Base-by-base conservation (phyloP, 2,329 filamentous ascomycete genomes). In the Colletotrichum sansevieriae region DNA sequence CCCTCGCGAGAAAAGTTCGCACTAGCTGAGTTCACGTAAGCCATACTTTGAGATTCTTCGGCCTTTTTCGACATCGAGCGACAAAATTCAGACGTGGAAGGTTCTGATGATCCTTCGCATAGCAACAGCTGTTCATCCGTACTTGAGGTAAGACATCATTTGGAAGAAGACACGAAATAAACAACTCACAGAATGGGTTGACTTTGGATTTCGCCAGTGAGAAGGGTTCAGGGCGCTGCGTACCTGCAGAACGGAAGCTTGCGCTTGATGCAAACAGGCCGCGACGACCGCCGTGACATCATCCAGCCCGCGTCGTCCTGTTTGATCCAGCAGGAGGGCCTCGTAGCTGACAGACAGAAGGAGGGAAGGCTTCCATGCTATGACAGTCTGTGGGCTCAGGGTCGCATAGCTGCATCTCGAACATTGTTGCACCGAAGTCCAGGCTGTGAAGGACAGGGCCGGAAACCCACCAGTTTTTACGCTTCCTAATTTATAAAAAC, bases 331-430 rank as follows among this genome's bases (percentile, higher is more conserved):
- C 22, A 13, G 18, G 41, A 44, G 43, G 12, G 18, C 9, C 15
- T 15, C 29, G n/a, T 18, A 39, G 20, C n/a, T 20, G 35, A 51
- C 29, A 59, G 37, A 13, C 35, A n/a, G 37, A 52, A 47, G 15
- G 20, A 9, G 10, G 52, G 22, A 43, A 52, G 11, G 29, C 49
- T 61, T 35, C 39, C 15, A 52, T 56, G 64, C 56, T 63, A 43
- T 63, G 58, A 63, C 64, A 20, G 47, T 61, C 56, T 54, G 56
- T 65, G 56, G 15, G 62, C 25, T 60, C 39, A 52, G 47, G 12
- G 35, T 56, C 33, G 29, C 39, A 56, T 37, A 15, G 47, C 29
- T 44, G 33, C 43, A 25, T 49, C 51, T 63, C 20, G 61, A 55
- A 60, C 22, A 61, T 22, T 39, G 25, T 43, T 64, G 61, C 44